These are phyloP conservation scores for Balansia obtecta DNA, from an alignment of 2,329 filamentous ascomycete genomes.

Conservation along the genomic window DNA sequence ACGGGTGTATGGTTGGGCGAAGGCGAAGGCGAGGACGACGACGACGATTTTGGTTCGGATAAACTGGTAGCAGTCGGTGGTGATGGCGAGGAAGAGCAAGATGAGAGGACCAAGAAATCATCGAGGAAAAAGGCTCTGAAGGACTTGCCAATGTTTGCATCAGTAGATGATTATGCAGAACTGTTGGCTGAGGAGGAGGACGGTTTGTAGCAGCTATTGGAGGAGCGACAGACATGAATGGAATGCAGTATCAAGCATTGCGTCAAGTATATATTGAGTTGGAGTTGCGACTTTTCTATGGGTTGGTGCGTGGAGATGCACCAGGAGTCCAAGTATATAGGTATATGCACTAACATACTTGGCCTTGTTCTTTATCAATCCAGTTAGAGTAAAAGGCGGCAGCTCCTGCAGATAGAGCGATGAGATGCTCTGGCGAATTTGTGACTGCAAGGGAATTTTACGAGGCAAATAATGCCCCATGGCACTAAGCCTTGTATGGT, in stretches of 20 bases:
- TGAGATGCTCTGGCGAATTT: too few species aligned
- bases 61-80: constrained; percentile 23
- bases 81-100: constrained; percentile 30
- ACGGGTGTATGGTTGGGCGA: constrained; percentile 22
- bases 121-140: constrained; percentile 75
- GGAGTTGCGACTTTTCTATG: too few species aligned
- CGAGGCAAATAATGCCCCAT: too few species aligned
- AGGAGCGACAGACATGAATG: background rate
- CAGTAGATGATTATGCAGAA: constrained; percentile 83
- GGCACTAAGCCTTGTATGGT: too few species aligned
- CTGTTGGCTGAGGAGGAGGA: constrained; percentile 64
- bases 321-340: too few species aligned
- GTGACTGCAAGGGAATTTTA: too few species aligned
- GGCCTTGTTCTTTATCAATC: too few species aligned
- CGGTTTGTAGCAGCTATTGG: constrained; percentile 16
- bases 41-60: constrained; percentile 30
- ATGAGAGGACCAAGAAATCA: constrained; percentile 27
- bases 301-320: too few species aligned
- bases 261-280: background rate
- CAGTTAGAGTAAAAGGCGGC: too few species aligned
- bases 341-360: too few species aligned
- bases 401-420: too few species aligned
- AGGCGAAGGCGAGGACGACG: constrained; percentile 28
- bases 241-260: background rate
- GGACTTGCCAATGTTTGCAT: constrained; percentile 84